These are phyloP conservation scores for Cyclotella sp. DNA, from an alignment of 108 stramenopile genomes.

Conservation along the genomic window DNA sequence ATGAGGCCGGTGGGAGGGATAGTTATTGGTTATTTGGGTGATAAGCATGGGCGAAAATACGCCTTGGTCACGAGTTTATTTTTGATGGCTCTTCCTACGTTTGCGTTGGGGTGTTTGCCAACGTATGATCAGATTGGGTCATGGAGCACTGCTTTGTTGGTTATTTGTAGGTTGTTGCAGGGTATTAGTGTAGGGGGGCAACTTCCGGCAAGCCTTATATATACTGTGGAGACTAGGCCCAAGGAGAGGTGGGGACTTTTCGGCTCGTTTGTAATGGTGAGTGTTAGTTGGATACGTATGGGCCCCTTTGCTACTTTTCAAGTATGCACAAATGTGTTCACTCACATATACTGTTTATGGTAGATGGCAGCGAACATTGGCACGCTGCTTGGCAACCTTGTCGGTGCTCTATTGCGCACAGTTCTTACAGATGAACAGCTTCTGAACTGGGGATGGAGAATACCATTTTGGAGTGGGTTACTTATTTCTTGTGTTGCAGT, in stretches of 20 bases:
- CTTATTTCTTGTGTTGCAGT: conserved; percentile 58
- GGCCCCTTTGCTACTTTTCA: background rate
- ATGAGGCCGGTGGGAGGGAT: conserved; percentile 74
- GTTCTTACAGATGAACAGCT: conserved; percentile 68
- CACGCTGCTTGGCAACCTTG: conserved; percentile 61
- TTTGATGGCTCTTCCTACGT: conserved; percentile 74
- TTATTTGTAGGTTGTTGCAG: conserved; percentile 65
- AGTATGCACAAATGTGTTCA: conserved; percentile 7
- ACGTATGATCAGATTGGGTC: conserved; percentile 62
- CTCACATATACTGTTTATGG: background rate
- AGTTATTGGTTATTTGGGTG: conserved; percentile 68
- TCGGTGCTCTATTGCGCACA: conserved; percentile 63
- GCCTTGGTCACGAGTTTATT: conserved; percentile 63
- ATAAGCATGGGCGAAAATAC: conserved; percentile 68
- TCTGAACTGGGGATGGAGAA: conserved; percentile 77
- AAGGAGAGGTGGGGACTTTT: conserved; percentile 11
- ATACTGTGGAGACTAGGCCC: conserved; percentile 49
- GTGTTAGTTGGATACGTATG: background rate
- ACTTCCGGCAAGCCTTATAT: conserved; percentile 63
- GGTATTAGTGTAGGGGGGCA: conserved; percentile 76
- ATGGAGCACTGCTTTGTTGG: conserved; percentile 52
- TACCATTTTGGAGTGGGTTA: conserved; percentile 78
- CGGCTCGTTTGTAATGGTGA: conserved; percentile 11
- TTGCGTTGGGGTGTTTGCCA: conserved; percentile 75
- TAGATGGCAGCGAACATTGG: conserved; percentile 59